Base-by-base conservation (phyloP, 441 rosid genomes). In the Gossypium lobatum region DNA sequence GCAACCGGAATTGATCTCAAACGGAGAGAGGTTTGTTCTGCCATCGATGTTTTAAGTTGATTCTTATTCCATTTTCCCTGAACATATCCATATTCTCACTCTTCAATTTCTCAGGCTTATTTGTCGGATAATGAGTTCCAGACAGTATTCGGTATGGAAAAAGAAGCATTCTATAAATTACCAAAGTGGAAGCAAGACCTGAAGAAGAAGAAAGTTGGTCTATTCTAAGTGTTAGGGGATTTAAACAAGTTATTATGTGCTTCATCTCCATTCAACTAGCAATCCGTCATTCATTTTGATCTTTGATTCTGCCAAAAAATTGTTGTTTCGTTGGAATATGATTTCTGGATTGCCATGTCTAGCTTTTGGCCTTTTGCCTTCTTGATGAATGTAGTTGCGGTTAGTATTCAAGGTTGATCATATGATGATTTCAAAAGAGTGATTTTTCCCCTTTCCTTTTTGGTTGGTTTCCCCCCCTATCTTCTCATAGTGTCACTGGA, bases 161-260 rank as follows among this genome's bases (percentile, higher is more conserved):
- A 88, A 78, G 93, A 82, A 81, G 86, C 76, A 58, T 91, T 91
- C 73, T 88, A 86, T 75, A 85, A 85, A 78, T 65, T 85, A 76
- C 96, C 99, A 9, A 89, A 85, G 77, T 96, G 99, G 99, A 96
- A 96, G 89, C 98, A 96, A 86, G 99, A 96, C 82, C 76, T 93
- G 78, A 90, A 80, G 77, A 96, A 96, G 89, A 92, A 78, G 91
- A 96, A 93, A 77, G 82, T 80, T 62, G 99, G 92, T 80, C 79
- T 96, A 77, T 96, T 96, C 85, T 96, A 91, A 80, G 48, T 48
- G 67, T 53, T 48, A 34, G 34, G 26, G 54, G 63, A 60, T 61
- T 25, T 23, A 46, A 66, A 66, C 39, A 69, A 70, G 73, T 74
- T 54, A 65, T 72, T 73, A 57, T 77, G 39, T 70, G 71, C 78